Base-by-base conservation (phyloP, 129 eudicot genomes). In the Ambrosia artemisiifolia region DNA sequence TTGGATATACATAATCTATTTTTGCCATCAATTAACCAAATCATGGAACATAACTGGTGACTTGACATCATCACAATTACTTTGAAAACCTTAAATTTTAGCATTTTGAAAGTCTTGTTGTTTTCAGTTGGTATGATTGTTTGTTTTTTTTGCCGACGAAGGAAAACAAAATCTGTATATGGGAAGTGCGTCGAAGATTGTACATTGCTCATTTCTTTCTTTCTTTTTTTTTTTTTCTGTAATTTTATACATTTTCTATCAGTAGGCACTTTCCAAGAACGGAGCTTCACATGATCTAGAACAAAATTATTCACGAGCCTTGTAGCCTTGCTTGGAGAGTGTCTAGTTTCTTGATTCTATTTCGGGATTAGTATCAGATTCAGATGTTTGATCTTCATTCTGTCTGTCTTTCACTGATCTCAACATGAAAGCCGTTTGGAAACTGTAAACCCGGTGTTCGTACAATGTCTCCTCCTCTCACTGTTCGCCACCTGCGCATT, bases 381-480 rank as follows among this genome's bases (percentile, higher is more conserved):
- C 64, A 14, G 50, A 28, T 79, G 63, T 24, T 70, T 61, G 74
- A 56, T 71, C 79, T 61, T 74, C 72, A 17, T 73, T 57, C 69
- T 44, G 67, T 69, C 72, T 51, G 13, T 64, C 70, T 78, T 80
- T 92, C 87, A 14, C 83, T 72, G 34, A 92, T 33, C 56, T 72
- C 77, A 74, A 89, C 70, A 81, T 93, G 95, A 72, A 80, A 71
- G 36, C 98, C 95, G 2, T 84, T 83, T 51, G 96, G 96, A 73
- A 93, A 93, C 69, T 90, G 96, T 68, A 93, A 74, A 47, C 96
- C 98, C 34, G 98, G 98, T 38, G 96, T 93, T 57, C 98, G 84
- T 59, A 89, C 80, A 80, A 84, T 87, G 18, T 93, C 88, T 67
- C 98, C 98, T 65, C 98, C 98, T 78, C 73, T 75, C 35, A 85